Evolutionary conservation across 148 eudicot species (phyloP).

Genomic region (Fagopyrum esculentum): DNA sequence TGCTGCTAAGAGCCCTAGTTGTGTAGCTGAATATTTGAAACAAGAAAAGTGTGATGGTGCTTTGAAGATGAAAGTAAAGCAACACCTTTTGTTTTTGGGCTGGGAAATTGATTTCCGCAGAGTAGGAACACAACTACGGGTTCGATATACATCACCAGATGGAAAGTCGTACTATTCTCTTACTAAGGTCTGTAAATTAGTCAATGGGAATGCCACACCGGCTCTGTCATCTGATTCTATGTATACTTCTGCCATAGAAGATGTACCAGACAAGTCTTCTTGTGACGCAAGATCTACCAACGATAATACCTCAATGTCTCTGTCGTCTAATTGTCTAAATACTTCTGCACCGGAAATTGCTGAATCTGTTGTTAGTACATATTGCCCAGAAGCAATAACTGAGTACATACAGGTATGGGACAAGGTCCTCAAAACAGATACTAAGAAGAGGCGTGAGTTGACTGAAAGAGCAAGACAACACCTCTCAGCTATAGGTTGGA

Average conservation of each 20-base stretch:
- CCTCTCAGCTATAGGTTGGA: conserved; percentile 67
- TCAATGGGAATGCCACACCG: conserved; percentile 6
- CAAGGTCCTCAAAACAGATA: background rate
- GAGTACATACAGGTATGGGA: conserved; percentile 27
- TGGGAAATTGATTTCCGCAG: conserved; percentile 43
- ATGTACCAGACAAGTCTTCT: background rate
- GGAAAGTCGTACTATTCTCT: conserved; percentile 33
- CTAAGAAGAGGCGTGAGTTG: background rate
- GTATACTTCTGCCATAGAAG: conserved; percentile 6
- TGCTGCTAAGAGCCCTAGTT: conserved; percentile 38
- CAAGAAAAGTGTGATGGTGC: background rate
- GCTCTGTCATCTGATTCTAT: conserved; percentile 14
- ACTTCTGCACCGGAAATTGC: conserved; percentile 4
- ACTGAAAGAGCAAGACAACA: conserved; percentile 42
- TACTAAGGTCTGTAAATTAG: conserved; percentile 18
- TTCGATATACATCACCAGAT: conserved; percentile 49
- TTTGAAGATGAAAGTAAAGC: conserved; percentile 20
- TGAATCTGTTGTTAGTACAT: conserved; percentile 21
- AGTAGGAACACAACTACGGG: background rate
- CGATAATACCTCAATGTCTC: background rate
- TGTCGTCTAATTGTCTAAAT: conserved; percentile 15
- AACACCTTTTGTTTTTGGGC: conserved; percentile 51
- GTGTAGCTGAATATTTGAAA: conserved; percentile 25
- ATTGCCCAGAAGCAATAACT: conserved; percentile 44
- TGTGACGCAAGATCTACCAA: background rate